These are phyloP conservation scores for Draba incana DNA, from an alignment of 345 rosid genomes.

Conservation along the genomic window DNA sequence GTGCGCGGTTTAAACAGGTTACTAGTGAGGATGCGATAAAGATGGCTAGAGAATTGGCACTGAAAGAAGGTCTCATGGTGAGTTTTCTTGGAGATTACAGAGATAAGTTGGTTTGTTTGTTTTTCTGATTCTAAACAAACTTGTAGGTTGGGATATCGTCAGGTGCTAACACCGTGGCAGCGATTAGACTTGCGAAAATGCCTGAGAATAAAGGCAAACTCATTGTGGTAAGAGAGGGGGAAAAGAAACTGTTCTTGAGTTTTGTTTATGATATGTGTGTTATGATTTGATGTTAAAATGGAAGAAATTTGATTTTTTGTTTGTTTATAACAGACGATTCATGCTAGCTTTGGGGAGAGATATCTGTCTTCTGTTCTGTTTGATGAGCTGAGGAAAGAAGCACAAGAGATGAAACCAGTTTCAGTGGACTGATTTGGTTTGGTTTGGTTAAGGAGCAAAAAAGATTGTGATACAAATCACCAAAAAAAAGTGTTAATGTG, in stretches of 20 bases:
- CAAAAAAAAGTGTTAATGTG: not conserved
- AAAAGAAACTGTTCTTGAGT: not conserved
- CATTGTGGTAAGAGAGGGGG: conserved; percentile 69
- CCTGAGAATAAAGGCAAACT: conserved; percentile 96
- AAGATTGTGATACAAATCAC: not conserved
- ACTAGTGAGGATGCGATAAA: conserved; percentile 87
- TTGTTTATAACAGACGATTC: conserved; percentile 61
- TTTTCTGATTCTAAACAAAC: conserved; percentile 15
- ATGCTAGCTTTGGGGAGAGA: conserved; percentile 95
- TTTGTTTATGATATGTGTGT: conserved; percentile 12
- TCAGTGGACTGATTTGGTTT: conserved; percentile 59
- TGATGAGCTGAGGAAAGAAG: conserved; percentile 86
- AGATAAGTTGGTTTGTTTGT: not conserved
- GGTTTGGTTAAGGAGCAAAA: not conserved
- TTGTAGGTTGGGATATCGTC: conserved; percentile 94
- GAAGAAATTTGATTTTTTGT: not conserved
- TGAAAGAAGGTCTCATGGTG: conserved; percentile 98
- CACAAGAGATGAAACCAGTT: conserved; percentile 90
- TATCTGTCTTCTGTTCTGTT: conserved; percentile 83
- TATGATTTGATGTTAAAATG: not conserved
- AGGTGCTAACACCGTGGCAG: conserved; percentile 93
- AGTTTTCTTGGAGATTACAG: conserved; percentile 3
- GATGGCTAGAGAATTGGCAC: conserved; percentile 93
- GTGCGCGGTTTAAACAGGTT: conserved; percentile 49
- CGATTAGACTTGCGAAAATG: conserved; percentile 74